These are phyloP conservation scores for Suillus subaureus DNA, from an alignment of 768 basidiomycete genomes.

Conservation along the genomic window DNA sequence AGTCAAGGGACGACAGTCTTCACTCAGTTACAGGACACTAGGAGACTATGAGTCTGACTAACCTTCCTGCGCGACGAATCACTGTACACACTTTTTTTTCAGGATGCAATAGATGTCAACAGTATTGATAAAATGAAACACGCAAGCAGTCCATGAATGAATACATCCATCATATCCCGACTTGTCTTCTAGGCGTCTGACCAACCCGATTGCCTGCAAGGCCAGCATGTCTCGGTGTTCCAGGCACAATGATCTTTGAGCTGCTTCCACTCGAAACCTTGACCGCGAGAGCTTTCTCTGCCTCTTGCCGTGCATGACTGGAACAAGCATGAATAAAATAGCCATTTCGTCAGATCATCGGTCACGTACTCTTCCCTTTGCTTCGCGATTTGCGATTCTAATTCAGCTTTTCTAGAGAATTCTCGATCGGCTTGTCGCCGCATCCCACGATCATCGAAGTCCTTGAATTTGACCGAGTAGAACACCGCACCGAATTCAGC, in stretches of 20 bases:
- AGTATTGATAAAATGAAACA: conserved; percentile 10
- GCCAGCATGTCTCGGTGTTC: conserved; percentile 75
- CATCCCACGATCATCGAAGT: conserved; percentile 87
- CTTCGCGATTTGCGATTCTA: conserved; percentile 89
- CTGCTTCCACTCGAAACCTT: conserved; percentile 54
- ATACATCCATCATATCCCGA: conserved; percentile 56
- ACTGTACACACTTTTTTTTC: not conserved
- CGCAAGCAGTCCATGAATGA: not conserved
- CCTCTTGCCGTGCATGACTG: conserved; percentile 64
- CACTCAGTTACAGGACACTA: no score
- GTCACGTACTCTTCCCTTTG: conserved; percentile 66
- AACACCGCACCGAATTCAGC: conserved; percentile 96
- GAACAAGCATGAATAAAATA: conserved; percentile 11
- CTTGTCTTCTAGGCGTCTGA: conserved; percentile 75
- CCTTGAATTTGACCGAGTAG: conserved; percentile 97
- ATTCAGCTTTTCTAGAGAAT: conserved; percentile 88
- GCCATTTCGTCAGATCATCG: conserved; percentile 5
- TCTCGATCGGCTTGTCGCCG: conserved; percentile 82
- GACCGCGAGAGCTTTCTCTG: conserved; percentile 58
- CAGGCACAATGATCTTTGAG: conserved; percentile 74
- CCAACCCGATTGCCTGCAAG: conserved; percentile 65
- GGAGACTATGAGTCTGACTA: no score
- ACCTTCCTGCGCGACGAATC: not conserved
- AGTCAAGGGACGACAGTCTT: no score
- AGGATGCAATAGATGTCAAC: not conserved